Evolutionary conservation across 768 basidiomycete species (phyloP), one percentile per base, ranked within the genome.

Genomic region (Mycena indigotica): DNA sequence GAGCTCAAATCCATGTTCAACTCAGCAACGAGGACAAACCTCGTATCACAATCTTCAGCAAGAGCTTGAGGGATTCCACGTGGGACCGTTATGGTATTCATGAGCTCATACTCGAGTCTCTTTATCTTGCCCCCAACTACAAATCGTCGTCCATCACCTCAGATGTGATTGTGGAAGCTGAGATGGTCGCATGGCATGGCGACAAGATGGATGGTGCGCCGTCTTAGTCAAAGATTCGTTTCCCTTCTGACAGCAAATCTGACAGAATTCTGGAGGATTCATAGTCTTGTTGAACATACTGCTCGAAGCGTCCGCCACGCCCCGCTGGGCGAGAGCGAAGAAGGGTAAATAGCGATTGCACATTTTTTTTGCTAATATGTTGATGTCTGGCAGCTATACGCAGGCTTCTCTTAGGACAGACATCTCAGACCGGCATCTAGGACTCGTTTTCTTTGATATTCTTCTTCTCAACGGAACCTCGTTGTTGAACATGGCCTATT

Each of bases 1-100:
- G 95, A n/a, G 88, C 93, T 53, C 95, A 98, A 65, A 93, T 95
- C 25, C 95, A 98, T 66, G 82, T 94, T 23, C 77, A 87, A 66
- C 67, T 87, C 2, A 58, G 66, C 4, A 65, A 63, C 3, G 69
- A 75, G 15, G 69, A 65, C 0, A 62, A 69, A 4, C 71, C 79
- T 4, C 74, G 73, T 29, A 88, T 95, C 58, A 85, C 74, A 1
- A 93, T 96, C 38, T 94, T 88, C 69, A 94, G 91, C 75, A 96
- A 98, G 72, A 93, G 89, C 65, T 87, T 83, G 56, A 74, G 94
- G 17, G 84, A 96, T 65, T 93, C 90, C 26, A 96, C 94, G 0
- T 53, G 73, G 52, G 93, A 95, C 66, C 81, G 95, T 28, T 63
- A 76, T 45, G 88, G 79, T n/a, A 73, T 93, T 10, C 92, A 81